Evolutionary conservation across 768 basidiomycete species (phyloP).

Genomic region (Xerocomus potaroensis): DNA sequence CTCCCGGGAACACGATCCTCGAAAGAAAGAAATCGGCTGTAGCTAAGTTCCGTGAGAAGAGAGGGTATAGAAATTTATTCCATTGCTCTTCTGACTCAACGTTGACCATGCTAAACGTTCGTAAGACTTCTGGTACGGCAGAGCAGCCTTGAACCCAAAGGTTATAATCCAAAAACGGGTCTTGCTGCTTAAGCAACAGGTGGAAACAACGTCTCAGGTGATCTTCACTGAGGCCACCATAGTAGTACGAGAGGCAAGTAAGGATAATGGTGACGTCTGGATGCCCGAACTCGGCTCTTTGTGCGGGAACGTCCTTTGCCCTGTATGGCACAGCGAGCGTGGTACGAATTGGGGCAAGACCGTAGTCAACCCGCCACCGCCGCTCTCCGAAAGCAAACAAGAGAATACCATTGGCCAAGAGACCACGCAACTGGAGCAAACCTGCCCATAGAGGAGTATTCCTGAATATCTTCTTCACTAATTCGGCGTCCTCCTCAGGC

Average conservation of each 20-base stretch:
- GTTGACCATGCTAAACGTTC: not conserved
- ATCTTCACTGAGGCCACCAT: conserved; percentile 15
- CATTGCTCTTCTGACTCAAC: not conserved
- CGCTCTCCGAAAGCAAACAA: conserved; percentile 18
- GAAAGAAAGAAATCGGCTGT: not conserved
- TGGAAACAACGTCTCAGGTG: not conserved
- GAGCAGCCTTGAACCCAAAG: not conserved
- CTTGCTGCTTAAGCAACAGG: not conserved
- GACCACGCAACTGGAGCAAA: conserved; percentile 30
- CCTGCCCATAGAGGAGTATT: conserved; percentile 9
- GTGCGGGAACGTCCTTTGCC: conserved; percentile 25
- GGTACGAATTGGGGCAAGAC: conserved; percentile 3
- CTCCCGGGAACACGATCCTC: not conserved
- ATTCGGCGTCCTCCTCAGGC: not conserved
- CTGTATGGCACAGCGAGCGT: conserved; percentile 26
- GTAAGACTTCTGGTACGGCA: not conserved
- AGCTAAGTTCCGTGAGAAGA: not conserved
- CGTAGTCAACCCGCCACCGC: conserved; percentile 28
- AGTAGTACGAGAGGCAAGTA: conserved; percentile 20
- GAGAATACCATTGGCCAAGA: conserved; percentile 23
- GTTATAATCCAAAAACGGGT: not conserved
- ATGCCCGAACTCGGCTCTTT: conserved; percentile 23
- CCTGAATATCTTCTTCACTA: conserved; percentile 1
- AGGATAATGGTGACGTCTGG: too few relatives aligned
- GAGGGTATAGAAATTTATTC: not conserved